These are phyloP conservation scores for Gracilariopsis chorda DNA, from an alignment of 23 red algal species.

Conservation along the genomic window DNA sequence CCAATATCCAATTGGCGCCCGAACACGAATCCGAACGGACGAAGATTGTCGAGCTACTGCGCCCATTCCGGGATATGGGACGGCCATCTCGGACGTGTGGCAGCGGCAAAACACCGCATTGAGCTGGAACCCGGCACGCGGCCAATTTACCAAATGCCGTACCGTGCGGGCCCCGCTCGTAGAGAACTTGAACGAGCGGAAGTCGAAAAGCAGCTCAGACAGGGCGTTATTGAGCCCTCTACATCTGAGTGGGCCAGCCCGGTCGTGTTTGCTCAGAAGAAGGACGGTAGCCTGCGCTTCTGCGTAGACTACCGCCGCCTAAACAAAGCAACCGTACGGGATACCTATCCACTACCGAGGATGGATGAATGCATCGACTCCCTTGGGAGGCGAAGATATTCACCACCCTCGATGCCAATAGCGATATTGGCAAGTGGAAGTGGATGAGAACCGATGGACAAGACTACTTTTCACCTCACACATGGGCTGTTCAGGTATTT, in stretches of 20 bases:
- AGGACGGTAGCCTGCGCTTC: slow-evolving; percentile 13
- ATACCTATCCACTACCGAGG: too few relatives aligned
- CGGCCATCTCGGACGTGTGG: not conserved
- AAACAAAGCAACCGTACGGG: too few relatives aligned
- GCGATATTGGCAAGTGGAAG: too few relatives aligned
- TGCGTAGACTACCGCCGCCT: too few relatives aligned
- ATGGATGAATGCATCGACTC: too few relatives aligned
- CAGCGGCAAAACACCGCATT: not conserved
- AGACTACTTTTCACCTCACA: too few relatives aligned
- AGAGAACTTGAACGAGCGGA: not conserved
- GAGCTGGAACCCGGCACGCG: not conserved
- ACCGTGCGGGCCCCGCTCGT: not conserved
- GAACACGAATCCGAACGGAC: not conserved
- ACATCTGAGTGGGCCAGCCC: not conserved
- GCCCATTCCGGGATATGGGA: not conserved
- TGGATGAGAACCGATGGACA: too few relatives aligned
- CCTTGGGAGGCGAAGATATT: too few relatives aligned
- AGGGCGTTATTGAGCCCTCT: not conserved
- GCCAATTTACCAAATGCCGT: not conserved
- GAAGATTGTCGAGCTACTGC: not conserved
- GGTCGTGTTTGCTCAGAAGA: slow-evolving; percentile 4
- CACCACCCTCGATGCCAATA: too few relatives aligned
- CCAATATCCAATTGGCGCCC: not conserved
- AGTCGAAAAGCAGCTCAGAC: not conserved
- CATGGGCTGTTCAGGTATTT: too few relatives aligned